Evolutionary conservation across 2,329 filamentous ascomycete species (phyloP).

Genomic region (Atkinsonella texensis): DNA sequence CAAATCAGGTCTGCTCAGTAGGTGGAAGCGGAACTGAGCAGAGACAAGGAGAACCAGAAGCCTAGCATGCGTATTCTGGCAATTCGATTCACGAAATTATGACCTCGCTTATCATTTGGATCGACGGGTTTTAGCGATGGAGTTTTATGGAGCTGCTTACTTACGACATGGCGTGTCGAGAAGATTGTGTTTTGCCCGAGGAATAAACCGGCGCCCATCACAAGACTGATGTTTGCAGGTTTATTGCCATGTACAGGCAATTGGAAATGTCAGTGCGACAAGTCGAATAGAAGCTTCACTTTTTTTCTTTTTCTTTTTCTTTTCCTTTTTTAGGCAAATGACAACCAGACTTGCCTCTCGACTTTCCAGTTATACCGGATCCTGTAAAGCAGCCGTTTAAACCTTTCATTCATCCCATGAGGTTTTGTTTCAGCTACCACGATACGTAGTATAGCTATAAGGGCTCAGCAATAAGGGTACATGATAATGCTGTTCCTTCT

Average conservation of each 20-base stretch:
- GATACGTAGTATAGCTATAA: conserved; percentile 72
- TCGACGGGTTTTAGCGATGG: conserved; percentile 11
- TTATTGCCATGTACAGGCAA: too few relatives aligned
- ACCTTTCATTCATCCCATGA: too few relatives aligned
- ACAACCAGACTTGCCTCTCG: too few relatives aligned
- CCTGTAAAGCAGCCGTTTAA: too few relatives aligned
- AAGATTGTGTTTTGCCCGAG: background rate
- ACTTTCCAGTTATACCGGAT: too few relatives aligned
- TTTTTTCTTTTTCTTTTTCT: too few relatives aligned
- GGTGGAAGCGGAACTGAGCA: conserved; percentile 6
- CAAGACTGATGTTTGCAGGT: too few relatives aligned
- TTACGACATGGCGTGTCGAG: background rate
- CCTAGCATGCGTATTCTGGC: background rate
- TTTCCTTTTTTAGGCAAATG: too few relatives aligned
- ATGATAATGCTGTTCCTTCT: conserved; percentile 58
- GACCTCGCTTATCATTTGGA: background rate
- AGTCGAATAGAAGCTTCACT: too few relatives aligned
- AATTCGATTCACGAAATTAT: background rate
- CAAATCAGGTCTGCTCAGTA: conserved; percentile 13
- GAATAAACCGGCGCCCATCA: too few relatives aligned
- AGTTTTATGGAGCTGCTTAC: conserved; percentile 6
- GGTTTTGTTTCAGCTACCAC: conserved; percentile 47
- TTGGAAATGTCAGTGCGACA: too few relatives aligned
- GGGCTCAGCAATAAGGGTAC: conserved; percentile 67
- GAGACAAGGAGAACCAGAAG: background rate